These are phyloP conservation scores for Chlorociboria aeruginascens DNA, from an alignment of 495 filamentous ascomycete genomes.

Conservation along the genomic window DNA sequence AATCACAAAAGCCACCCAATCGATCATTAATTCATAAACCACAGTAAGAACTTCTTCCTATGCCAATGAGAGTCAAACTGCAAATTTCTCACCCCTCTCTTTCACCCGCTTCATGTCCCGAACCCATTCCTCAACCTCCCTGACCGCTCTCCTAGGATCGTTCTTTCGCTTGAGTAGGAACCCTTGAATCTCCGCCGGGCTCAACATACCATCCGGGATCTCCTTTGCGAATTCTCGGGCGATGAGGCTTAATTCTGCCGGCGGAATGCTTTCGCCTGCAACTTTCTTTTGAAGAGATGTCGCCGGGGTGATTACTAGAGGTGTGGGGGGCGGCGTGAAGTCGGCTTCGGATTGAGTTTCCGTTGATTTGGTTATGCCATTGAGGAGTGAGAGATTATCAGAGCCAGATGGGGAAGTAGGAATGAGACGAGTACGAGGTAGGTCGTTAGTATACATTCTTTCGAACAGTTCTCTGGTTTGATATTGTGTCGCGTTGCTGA, in stretches of 20 bases:
- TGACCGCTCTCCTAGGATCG: constrained; percentile 43
- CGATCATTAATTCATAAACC: too few relatives aligned
- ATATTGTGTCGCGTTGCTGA: constrained; percentile 47
- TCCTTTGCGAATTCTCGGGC: constrained; percentile 31
- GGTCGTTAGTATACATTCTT: constrained; percentile 52
- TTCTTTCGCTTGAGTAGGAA: constrained; percentile 55
- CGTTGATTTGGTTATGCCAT: not conserved
- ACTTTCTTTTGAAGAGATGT: not conserved
- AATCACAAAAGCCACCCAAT: too few relatives aligned
- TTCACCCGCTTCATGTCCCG: constrained; percentile 32
- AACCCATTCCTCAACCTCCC: constrained; percentile 44
- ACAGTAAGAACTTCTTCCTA: too few relatives aligned
- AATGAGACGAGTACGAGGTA: constrained; percentile 5
- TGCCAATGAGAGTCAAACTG: not conserved
- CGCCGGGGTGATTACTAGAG: not conserved
- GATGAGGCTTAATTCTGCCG: constrained; percentile 27
- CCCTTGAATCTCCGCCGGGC: constrained; percentile 61
- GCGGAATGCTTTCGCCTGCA: constrained; percentile 5
- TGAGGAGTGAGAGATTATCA: not conserved
- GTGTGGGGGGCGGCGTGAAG: constrained; percentile 1
- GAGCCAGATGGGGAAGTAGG: not conserved
- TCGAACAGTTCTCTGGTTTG: constrained; percentile 59
- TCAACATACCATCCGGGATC: constrained; percentile 39
- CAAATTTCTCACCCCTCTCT: constrained; percentile 19
- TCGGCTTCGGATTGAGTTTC: not conserved